These are phyloP conservation scores for Fusarium sp. DNA, from an alignment of 2,329 filamentous ascomycete species.

Conservation along the genomic window DNA sequence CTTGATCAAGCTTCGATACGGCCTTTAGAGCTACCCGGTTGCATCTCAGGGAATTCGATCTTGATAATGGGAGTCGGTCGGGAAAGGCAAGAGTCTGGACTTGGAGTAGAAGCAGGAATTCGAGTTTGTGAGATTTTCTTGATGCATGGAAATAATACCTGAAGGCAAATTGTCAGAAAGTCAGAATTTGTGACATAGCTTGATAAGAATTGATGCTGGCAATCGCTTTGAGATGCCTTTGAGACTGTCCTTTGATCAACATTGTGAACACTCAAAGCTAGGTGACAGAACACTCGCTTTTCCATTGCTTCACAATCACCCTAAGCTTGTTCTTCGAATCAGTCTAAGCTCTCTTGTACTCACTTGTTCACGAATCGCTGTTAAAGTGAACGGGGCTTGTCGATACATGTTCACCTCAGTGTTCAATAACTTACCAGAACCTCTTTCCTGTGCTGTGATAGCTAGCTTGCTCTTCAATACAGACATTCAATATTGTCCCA, in stretches of 20 bases:
- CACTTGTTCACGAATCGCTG: fast-evolving
- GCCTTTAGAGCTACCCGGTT: neutral
- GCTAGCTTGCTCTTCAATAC: fast-evolving
- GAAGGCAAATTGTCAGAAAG: no score
- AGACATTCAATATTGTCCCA: neutral
- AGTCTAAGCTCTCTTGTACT: fast-evolving
- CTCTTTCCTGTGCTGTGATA: no score
- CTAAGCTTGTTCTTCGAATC: neutral
- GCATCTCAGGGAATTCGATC: neutral
- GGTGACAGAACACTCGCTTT: neutral
- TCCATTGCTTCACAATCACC: fast-evolving
- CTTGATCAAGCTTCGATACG: no score
- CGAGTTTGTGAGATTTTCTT: neutral
- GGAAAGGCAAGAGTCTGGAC: neutral
- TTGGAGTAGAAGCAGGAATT: neutral
- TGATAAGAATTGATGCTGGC: no score
- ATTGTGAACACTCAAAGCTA: neutral
- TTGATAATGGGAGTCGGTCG: fast-evolving
- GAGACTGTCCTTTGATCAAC: neutral
- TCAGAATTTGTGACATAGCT: no score
- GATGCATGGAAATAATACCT: fast-evolving
- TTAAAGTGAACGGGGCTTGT: fast-evolving
- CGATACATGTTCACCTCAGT: neutral
- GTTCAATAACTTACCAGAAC: no score
- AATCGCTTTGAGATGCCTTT: neutral